Evolutionary conservation across 2,329 filamentous ascomycete species (phyloP).

Genomic region (Colletotrichum liriopes): DNA sequence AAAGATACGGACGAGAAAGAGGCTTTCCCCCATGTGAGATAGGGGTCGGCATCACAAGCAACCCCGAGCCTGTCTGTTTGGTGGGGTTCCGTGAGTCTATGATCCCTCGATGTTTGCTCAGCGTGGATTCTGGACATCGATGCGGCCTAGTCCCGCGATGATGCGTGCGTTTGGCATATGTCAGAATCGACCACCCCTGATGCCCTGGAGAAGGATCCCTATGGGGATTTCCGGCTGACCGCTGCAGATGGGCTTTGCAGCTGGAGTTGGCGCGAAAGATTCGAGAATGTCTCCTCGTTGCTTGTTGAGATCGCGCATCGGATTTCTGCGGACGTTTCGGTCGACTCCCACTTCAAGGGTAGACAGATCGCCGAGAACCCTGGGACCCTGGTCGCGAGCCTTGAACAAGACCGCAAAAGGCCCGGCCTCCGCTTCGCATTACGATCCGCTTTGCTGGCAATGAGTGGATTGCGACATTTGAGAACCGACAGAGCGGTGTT

Average conservation of each 20-base stretch:
- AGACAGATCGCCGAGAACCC: conserved; percentile 28
- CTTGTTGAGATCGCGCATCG: conserved; percentile 33
- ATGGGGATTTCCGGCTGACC: conserved; percentile 11
- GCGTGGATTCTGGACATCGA: conserved; percentile 36
- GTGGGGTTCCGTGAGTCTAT: conserved; percentile 43
- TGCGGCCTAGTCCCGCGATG: conserved; percentile 38
- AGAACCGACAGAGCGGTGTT: not conserved
- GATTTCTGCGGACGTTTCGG: conserved; percentile 39
- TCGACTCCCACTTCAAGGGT: conserved; percentile 21
- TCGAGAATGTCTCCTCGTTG: not conserved
- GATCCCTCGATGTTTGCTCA: conserved; percentile 40
- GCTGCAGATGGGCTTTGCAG: conserved; percentile 1
- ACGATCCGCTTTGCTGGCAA: conserved; percentile 15
- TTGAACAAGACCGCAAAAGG: conserved; percentile 35
- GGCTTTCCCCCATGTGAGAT: conserved; percentile 24
- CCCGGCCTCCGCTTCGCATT: conserved; percentile 21
- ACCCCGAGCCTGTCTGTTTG: conserved; percentile 27
- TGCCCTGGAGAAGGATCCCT: not conserved
- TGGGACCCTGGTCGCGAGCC: conserved; percentile 12
- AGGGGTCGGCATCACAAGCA: conserved; percentile 39
- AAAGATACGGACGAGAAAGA: conserved; percentile 40
- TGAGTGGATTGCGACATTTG: not conserved
- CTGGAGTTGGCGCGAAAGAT: not conserved
- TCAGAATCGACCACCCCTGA: conserved; percentile 34
- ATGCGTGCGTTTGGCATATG: conserved; percentile 36